phyloP scores from a whole-genome alignment of 2,329 filamentous ascomycete genomes.

The Fusarium sp. region DNA sequence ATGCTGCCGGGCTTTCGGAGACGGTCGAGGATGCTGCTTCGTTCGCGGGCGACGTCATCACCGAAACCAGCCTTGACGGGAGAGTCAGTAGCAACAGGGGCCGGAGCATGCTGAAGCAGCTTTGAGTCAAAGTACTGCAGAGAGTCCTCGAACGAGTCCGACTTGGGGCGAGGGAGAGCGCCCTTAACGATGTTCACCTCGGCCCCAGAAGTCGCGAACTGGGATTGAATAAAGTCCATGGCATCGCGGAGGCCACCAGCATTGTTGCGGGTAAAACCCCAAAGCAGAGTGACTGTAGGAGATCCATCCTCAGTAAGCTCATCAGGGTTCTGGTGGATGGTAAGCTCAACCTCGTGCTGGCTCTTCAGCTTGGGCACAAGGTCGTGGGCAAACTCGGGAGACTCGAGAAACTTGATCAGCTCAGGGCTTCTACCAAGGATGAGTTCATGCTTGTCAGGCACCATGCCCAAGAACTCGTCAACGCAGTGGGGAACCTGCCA shows the following conservation, averaged over 20 bases:
- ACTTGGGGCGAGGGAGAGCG: slow-evolving; percentile 97
- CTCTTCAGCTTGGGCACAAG: slow-evolving; percentile 86
- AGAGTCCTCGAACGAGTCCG: slow-evolving; percentile 97
- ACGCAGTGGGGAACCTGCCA: slow-evolving; percentile 98
- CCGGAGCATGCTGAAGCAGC: slow-evolving; percentile 90
- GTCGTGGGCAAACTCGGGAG: slow-evolving; percentile 82
- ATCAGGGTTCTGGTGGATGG: slow-evolving; percentile 74
- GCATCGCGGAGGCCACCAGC: slow-evolving; percentile 95
- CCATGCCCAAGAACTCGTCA: slow-evolving; percentile 97
- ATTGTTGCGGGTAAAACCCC: slow-evolving; percentile 95
- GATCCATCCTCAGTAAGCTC: slow-evolving; percentile 68
- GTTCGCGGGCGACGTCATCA: slow-evolving; percentile 83
- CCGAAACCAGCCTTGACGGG: slow-evolving; percentile 88
- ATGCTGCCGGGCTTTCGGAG: slow-evolving; percentile 95
- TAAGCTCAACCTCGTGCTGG: slow-evolving; percentile 92
- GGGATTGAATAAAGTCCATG: slow-evolving; percentile 90
- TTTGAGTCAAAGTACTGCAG: slow-evolving; percentile 98
- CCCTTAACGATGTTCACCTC: slow-evolving; percentile 90
- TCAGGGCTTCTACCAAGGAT: slow-evolving; percentile 81
- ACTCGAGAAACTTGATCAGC: slow-evolving; percentile 84
- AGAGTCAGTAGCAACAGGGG: slow-evolving; percentile 84
- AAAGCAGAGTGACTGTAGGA: slow-evolving; percentile 73
- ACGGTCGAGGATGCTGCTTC: slow-evolving; percentile 87
- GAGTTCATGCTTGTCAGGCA: slow-evolving; percentile 94
- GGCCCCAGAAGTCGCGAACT: slow-evolving; percentile 89